Evolutionary conservation across 1,139 yeast species (phyloP).

Genomic region (Candida glucosophila): DNA sequence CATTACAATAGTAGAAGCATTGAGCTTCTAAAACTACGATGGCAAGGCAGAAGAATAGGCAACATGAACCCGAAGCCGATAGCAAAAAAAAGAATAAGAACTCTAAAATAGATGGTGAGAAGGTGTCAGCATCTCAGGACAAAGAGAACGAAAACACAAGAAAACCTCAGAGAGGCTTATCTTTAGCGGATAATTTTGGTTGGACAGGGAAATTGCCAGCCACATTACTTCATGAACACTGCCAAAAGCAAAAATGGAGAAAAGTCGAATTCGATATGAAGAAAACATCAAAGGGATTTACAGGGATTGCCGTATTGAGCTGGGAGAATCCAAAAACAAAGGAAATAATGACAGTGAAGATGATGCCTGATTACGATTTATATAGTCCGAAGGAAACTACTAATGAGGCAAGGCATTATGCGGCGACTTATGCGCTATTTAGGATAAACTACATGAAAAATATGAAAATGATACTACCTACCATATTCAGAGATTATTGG

Average conservation of each 20-base stretch:
- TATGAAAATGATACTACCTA: conserved; percentile 79
- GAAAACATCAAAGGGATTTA: conserved; percentile 42
- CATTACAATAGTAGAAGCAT: no score
- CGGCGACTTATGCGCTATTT: conserved; percentile 82
- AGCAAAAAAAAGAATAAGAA: no score
- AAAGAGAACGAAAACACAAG: conserved; percentile 11
- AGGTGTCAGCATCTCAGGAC: no score
- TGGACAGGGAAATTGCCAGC: conserved; percentile 97
- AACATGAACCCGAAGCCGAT: conserved; percentile 1
- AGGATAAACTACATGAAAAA: conserved; percentile 75
- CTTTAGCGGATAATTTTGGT: conserved; percentile 41
- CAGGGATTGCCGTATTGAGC: conserved; percentile 52
- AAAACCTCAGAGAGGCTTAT: conserved; percentile 36
- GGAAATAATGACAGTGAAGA: conserved; percentile 49
- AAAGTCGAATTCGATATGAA: conserved; percentile 72
- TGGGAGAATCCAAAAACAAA: conserved; percentile 79
- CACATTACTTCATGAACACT: conserved; percentile 74
- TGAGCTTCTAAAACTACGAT: no score
- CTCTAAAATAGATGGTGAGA: no score
- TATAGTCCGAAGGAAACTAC: conserved; percentile 68
- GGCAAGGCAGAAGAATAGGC: conserved; percentile 2
- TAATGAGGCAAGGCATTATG: conserved; percentile 81
- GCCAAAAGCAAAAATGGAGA: conserved; percentile 87
- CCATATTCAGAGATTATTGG: conserved; percentile 77
- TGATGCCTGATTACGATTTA: conserved; percentile 49